Conservation (phyloP, 352 stramenopile species). For the Phytophthora idaei region DNA sequence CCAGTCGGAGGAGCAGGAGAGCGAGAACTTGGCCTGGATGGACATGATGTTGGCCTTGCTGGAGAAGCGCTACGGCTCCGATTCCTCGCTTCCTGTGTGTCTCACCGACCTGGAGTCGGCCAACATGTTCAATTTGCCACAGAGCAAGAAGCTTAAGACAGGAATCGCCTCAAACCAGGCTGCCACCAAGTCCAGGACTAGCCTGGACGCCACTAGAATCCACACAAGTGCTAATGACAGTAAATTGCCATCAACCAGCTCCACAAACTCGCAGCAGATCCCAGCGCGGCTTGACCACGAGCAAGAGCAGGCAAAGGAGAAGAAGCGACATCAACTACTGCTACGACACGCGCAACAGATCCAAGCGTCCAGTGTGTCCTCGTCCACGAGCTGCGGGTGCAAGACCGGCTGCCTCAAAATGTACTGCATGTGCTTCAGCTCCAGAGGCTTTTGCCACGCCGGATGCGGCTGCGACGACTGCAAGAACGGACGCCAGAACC, state of each 20-base stretch:
- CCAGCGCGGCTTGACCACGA: constrained; percentile 26
- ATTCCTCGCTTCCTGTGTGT: constrained; percentile 40
- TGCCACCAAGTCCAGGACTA: constrained; percentile 13
- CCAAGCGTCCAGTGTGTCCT: constrained; percentile 72
- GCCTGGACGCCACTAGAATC: constrained; percentile 19
- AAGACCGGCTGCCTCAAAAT: constrained; percentile 89
- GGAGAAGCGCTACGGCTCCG: constrained; percentile 59
- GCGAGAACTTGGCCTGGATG: constrained; percentile 83
- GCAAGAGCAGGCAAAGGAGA: constrained; percentile 42
- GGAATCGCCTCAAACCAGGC: constrained; percentile 1
- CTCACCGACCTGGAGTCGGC: constrained; percentile 51
- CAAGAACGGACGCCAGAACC: constrained; percentile 65
- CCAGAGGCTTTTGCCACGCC: constrained; percentile 76
- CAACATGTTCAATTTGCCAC: constrained; percentile 37
- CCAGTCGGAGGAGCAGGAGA: constrained; percentile 25
- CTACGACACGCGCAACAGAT: constrained; percentile 71
- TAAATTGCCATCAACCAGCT: constrained; percentile 8
- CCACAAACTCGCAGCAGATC: constrained; percentile 25
- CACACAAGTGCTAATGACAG: neutral
- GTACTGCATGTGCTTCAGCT: constrained; percentile 88
- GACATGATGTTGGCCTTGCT: constrained; percentile 83
- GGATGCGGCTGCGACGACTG: constrained; percentile 76
- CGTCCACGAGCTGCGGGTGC: constrained; percentile 80
- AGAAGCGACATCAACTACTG: constrained; percentile 52
- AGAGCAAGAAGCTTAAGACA: constrained; percentile 33